phyloP scores from a whole-genome alignment of 2,329 filamentous ascomycete genomes.

The Fusarium anthophilum region DNA sequence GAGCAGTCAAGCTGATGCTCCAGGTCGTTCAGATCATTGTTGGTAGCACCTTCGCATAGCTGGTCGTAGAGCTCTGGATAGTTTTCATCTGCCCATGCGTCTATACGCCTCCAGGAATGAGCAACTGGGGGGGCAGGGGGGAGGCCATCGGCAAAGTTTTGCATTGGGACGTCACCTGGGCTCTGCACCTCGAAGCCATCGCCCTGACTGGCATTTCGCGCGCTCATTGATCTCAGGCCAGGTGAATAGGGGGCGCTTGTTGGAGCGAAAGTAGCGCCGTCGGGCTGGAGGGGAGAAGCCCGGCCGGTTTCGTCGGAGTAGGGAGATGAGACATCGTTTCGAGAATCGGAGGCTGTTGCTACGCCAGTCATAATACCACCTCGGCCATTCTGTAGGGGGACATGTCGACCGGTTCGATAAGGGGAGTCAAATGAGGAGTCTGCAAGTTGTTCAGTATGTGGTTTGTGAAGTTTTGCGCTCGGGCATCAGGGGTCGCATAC shows the following conservation, averaged over 20 bases:
- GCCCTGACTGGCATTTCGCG: slow-evolving; percentile 69
- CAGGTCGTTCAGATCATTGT: slow-evolving; percentile 95
- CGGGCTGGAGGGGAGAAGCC: slow-evolving; percentile 56
- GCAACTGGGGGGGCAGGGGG: slow-evolving; percentile 87
- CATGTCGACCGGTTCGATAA: slow-evolving; percentile 88
- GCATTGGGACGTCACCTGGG: slow-evolving; percentile 92
- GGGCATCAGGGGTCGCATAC: slow-evolving; percentile 53
- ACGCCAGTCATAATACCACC: slow-evolving; percentile 87
- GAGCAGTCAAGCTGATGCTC: slow-evolving; percentile 97
- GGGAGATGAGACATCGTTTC: slow-evolving; percentile 80
- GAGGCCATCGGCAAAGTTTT: slow-evolving; percentile 90
- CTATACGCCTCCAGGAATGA: slow-evolving; percentile 95
- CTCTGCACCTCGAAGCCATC: slow-evolving; percentile 76
- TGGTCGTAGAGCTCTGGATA: slow-evolving; percentile 96
- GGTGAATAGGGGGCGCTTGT: slow-evolving; percentile 84
- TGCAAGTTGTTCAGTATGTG: slow-evolving; percentile 50
- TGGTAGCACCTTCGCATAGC: slow-evolving; percentile 88
- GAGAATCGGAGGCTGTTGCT: slow-evolving; percentile 88
- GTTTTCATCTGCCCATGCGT: slow-evolving; percentile 92
- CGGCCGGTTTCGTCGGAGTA: slow-evolving; percentile 78
- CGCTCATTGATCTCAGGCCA: slow-evolving; percentile 82
- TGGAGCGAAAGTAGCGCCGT: slow-evolving; percentile 54
- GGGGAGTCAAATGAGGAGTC: slow-evolving; percentile 95
- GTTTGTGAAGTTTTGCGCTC: slow-evolving; percentile 1
- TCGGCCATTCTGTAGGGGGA: slow-evolving; percentile 84